Base-by-base conservation (phyloP, 2,329 filamentous ascomycete genomes). In the Tolypocladium inflatum region DNA sequence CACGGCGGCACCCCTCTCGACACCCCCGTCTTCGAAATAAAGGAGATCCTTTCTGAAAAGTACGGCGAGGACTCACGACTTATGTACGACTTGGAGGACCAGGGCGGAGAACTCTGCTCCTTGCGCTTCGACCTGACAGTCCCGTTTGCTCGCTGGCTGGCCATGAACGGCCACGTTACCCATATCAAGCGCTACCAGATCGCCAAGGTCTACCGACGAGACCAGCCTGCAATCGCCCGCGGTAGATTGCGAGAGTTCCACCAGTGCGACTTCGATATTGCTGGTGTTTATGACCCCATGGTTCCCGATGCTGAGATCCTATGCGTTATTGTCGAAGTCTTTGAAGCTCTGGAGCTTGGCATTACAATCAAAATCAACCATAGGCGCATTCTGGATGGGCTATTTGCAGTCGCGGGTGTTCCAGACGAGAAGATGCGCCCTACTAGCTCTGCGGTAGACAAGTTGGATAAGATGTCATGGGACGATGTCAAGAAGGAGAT, bases 231-330 rank as follows among this genome's bases (percentile, higher is more conserved):
- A 60, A 90, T 97, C 76, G 90, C 88, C 61, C 94, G 95, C 72
- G 93, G 92, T 55, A 85, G 92, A 57, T 94, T 96, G 88, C 84
- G 93, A 68, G 93, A 97, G 75, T 96, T 96, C 74, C 96, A 95
- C 77, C 92, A 97, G 74, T 97, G 92, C 77, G 93, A 97, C 75
- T 95, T 97, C 69, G 92, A 97, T 70, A 93, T 96, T 74, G 92
- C 92, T 15, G 91, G 92, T 60, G 79, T 77, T 48, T 95, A 91
- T 76, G 92, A 96, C 70, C 76, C 90, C 55, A 96, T 97, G 91
- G 82, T 96, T 35, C 90, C 92, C 57, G 93, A 97, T 69, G 89
- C 91, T 39, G 92, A 97, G 76, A 88, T 96, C 60, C 76, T 97
- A 65, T 82, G 88, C 58, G 91, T 97, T 63, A 84, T 89, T 57